A percentile compares a stretch with the other conserved stretches of the same genome.
These are phyloP conservation scores for Hypoxylon sp. DNA, from an alignment of 2,329 filamentous ascomycete genomes.

Conservation along the genomic window DNA sequence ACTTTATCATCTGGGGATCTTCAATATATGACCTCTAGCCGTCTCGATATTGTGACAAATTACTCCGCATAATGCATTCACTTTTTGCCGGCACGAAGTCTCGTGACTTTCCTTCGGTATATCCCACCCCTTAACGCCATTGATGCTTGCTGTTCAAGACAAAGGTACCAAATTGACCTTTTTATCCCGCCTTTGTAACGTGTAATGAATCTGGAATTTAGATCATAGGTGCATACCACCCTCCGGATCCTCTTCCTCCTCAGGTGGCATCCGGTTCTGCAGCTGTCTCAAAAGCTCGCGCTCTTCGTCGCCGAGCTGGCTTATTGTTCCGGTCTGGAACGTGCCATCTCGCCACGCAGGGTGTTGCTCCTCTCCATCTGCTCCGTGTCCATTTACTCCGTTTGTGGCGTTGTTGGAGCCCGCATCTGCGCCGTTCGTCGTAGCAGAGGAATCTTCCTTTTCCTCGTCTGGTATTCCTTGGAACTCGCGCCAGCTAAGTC, in stretches of 20 bases:
- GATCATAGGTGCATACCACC: slow-evolving; percentile 72
- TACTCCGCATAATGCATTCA: neutral
- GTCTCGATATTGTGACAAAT: too few relatives aligned
- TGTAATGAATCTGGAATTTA: neutral
- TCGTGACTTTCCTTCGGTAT: neutral
- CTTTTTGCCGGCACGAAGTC: neutral
- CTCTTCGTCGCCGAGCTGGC: slow-evolving; percentile 69
- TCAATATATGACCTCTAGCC: too few relatives aligned
- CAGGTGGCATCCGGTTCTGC: slow-evolving; percentile 66
- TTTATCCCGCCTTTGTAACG: neutral
- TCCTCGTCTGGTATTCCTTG: slow-evolving; percentile 59
- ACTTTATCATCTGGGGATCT: neutral
- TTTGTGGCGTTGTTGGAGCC: slow-evolving; percentile 34
- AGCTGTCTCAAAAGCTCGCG: slow-evolving; percentile 68
- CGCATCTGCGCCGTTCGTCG: slow-evolving; percentile 1
- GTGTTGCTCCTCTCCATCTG: slow-evolving; percentile 28
- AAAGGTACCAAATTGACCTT: neutral
- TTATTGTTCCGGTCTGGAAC: slow-evolving; percentile 70
- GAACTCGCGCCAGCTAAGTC: slow-evolving; percentile 69
- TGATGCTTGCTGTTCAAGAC: neutral
- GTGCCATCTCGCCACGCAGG: slow-evolving; percentile 73
- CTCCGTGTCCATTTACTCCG: slow-evolving; percentile 47
- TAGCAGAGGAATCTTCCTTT: slow-evolving; percentile 14
- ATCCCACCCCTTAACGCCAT: neutral
- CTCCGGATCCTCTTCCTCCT: slow-evolving; percentile 60